Conservation (phyloP, 306 rosid genomes). For the Albizia julibrissin region DNA sequence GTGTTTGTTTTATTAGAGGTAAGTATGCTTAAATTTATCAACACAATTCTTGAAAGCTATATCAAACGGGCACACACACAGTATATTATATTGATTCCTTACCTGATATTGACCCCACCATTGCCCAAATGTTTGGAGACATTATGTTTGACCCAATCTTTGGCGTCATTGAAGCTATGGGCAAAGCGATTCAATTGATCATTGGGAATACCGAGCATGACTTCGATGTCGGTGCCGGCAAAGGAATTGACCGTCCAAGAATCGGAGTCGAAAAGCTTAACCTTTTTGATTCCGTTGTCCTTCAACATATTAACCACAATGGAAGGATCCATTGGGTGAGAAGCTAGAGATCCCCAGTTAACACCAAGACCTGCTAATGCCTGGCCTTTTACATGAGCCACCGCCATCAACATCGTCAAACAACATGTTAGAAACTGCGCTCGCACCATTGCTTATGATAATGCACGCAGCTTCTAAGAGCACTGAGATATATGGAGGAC, state of each 20-base stretch:
- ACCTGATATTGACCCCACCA: conserved; percentile 69
- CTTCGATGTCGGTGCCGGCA: conserved; percentile 60
- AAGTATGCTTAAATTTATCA: no score
- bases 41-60: no score
- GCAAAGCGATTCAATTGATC: conserved; percentile 49
- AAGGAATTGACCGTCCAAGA: conserved; percentile 47
- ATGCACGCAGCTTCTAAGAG: not conserved
- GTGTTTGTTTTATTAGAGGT: no score
- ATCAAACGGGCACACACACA: no score
- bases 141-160: conserved; percentile 69
- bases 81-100: not conserved
- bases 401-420: not conserved
- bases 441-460: not conserved
- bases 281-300: conserved; percentile 65
- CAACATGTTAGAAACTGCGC: not conserved
- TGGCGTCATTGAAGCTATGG: conserved; percentile 21
- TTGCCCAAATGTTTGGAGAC: conserved; percentile 46
- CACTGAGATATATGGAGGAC: not conserved
- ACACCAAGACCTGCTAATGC: conserved; percentile 44
- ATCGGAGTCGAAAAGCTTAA: conserved; percentile 78
- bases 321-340: conserved; percentile 53
- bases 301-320: conserved; percentile 59
- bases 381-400: not conserved
- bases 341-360: conserved; percentile 70
- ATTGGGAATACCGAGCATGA: conserved; percentile 81